These are phyloP conservation scores for Diaporthe citrichinensis DNA, from an alignment of 2,329 filamentous ascomycete species.

Conservation along the genomic window DNA sequence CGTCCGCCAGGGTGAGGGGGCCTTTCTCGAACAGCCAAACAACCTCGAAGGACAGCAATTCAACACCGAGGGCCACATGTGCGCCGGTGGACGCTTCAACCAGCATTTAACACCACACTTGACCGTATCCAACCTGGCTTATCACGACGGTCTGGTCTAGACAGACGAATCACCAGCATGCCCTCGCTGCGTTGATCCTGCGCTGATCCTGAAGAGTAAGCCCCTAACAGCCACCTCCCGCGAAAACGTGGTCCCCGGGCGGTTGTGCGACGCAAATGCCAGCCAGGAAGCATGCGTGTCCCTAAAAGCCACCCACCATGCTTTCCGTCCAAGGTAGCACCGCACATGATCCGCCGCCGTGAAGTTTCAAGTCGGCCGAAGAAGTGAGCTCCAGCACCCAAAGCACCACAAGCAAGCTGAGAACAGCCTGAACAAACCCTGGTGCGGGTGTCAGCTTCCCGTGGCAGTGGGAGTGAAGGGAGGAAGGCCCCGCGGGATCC, in stretches of 20 bases:
- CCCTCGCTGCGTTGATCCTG: not conserved
- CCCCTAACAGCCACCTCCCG: not conserved
- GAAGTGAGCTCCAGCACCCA: not conserved
- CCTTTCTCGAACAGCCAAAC: not conserved
- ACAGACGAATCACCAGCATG: not conserved
- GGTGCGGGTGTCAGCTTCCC: not conserved
- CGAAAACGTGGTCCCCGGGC: not conserved
- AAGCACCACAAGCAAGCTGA: no score
- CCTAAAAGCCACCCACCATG: not conserved
- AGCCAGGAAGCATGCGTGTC: not conserved
- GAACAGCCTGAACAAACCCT: not conserved
- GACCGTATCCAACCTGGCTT: not conserved
- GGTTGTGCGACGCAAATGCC: not conserved
- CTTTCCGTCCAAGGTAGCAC: slow-evolving; percentile 16
- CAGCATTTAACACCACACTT: not conserved
- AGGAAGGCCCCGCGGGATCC: slow-evolving; percentile 1
- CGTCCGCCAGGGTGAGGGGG: not conserved
- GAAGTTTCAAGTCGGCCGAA: not conserved
- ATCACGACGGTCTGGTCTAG: not conserved
- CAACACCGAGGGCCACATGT: not conserved
- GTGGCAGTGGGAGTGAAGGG: not conserved
- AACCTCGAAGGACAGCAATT: not conserved
- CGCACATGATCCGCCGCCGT: slow-evolving; percentile 7
- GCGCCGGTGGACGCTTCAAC: not conserved
- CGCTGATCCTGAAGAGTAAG: not conserved